Evolutionary conservation across 176 grass and related monocot species (phyloP).

Genomic region (Paspalum vaginatum): DNA sequence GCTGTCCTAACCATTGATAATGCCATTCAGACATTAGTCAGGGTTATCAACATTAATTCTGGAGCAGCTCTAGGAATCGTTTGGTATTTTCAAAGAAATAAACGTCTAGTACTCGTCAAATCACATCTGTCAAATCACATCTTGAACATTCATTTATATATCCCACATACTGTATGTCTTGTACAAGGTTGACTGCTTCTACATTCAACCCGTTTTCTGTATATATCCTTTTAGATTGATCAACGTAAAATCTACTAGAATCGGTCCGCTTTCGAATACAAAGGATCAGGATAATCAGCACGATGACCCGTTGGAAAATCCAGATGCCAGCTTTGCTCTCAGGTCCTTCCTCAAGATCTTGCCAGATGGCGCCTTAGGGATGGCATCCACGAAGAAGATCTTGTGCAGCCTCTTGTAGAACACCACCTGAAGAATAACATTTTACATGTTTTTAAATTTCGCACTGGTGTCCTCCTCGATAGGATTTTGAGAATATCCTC

Average conservation of each 20-base stretch:
- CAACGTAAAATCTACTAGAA: not conserved
- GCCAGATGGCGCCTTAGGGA: conserved; percentile 83
- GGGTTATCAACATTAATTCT: not conserved
- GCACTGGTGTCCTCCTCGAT: not conserved
- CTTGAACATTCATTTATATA: not conserved
- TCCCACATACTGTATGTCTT: not conserved
- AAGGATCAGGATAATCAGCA: conserved; percentile 22
- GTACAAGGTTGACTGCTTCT: conserved; percentile 19
- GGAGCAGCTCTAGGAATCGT: not conserved
- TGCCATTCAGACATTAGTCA: not conserved
- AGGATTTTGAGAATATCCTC: not conserved
- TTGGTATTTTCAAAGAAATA: not conserved
- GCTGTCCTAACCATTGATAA: not conserved
- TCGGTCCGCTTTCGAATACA: not conserved
- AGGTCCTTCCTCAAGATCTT: conserved; percentile 95
- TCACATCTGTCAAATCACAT: not conserved
- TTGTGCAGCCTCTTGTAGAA: conserved; percentile 86
- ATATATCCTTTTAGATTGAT: conserved; percentile 4
- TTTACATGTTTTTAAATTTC: not conserved
- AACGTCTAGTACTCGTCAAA: not conserved
- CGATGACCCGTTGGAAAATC: conserved; percentile 1
- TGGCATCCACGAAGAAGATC: conserved; percentile 67
- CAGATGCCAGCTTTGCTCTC: conserved; percentile 58
- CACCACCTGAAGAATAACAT: conserved; percentile 54
- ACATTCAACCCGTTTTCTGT: not conserved